Base-by-base conservation (phyloP, 1,284 basidiomycete genomes). In the Lentinula novae-zelandiae region DNA sequence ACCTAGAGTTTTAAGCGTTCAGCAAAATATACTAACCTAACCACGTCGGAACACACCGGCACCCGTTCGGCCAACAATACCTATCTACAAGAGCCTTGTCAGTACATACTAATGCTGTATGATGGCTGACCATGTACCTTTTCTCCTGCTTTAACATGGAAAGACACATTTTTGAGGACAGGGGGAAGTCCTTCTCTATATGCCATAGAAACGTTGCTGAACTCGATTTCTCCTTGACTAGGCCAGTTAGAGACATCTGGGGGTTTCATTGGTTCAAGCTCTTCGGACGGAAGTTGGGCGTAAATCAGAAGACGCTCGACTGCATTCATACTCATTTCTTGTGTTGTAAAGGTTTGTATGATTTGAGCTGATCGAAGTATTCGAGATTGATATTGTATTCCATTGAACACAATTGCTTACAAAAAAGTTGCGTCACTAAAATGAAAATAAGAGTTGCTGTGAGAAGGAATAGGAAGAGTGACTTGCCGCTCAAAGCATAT, bases 131-230 rank as follows among this genome's bases (percentile, higher is more conserved):
- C 46, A 40, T 62, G n/a, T 60, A 85, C 85, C 73, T 93, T 91
- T 71, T 91, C 84, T 1, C 91, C 89, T 4, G 87, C 77, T 60
- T 78, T 77, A 60, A 92, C 73, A 9, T 77, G 67, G 67, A 93
- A 89, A 58, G 73, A 82, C 40, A 93, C 78, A 33, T 79, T 80
- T 66, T 89, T 86, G 46, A 95, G 73, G 0, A 93, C 90, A 31
- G 86, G 76, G 0, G 92, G 91, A 3, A 93, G 75, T 9, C 87
- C 89, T 27, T 81, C 76, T 0, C 89, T 83, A 68, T 94, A 95
- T 2, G 84, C 75, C 58, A 93, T 75, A 38, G 80, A 73, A 10
- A 92, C 83, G 61, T 87, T 73, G 38, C 78, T 76, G 71, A 93
- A 87, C 17, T 71, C 67, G 62, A 94, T 82, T 3, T 73, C 72